These are phyloP conservation scores for Wickerhamiella siamensis DNA, from an alignment of 805 yeast genomes.

Conservation along the genomic window DNA sequence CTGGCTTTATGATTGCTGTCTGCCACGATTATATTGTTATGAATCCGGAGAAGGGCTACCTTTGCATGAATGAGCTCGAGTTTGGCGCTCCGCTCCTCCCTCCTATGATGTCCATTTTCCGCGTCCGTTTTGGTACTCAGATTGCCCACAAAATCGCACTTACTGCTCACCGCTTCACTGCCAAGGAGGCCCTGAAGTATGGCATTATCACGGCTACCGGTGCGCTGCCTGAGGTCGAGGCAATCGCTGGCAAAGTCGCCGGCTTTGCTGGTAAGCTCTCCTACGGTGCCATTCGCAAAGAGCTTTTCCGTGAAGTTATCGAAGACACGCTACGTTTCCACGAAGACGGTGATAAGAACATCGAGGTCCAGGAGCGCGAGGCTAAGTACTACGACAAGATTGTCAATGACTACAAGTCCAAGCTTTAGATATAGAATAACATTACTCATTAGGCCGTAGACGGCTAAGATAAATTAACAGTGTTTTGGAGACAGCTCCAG, in stretches of 20 bases:
- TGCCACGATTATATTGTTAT: constrained; percentile 28
- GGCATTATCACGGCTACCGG: constrained; percentile 31
- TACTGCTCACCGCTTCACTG: constrained; percentile 25
- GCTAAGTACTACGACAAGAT: constrained; percentile 12
- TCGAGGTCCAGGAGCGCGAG: constrained; percentile 5
- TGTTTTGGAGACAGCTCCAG: too few species aligned
- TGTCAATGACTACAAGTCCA: constrained; percentile 8
- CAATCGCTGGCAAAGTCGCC: constrained; percentile 16
- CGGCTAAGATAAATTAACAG: background rate
- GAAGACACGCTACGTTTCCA: constrained; percentile 13
- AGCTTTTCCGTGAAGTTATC: constrained; percentile 20
- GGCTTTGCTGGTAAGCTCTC: constrained; percentile 20
- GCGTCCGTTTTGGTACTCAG: constrained; percentile 21
- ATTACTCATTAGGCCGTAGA: background rate
- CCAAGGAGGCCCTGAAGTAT: constrained; percentile 80
- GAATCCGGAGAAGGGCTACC: constrained; percentile 27
- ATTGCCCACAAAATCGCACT: constrained; percentile 22
- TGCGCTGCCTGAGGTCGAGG: constrained; percentile 23
- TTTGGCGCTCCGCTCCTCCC: constrained; percentile 27
- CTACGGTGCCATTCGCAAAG: constrained; percentile 22
- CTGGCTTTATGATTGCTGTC: constrained; percentile 27
- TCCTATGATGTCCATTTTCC: constrained; percentile 25
- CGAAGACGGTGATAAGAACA: constrained; percentile 7
- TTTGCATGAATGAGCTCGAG: constrained; percentile 28
- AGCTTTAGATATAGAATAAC: constrained; percentile 5